These are phyloP conservation scores for Achaetomium macrosporum DNA, from an alignment of 2,329 filamentous ascomycete genomes.

Conservation along the genomic window DNA sequence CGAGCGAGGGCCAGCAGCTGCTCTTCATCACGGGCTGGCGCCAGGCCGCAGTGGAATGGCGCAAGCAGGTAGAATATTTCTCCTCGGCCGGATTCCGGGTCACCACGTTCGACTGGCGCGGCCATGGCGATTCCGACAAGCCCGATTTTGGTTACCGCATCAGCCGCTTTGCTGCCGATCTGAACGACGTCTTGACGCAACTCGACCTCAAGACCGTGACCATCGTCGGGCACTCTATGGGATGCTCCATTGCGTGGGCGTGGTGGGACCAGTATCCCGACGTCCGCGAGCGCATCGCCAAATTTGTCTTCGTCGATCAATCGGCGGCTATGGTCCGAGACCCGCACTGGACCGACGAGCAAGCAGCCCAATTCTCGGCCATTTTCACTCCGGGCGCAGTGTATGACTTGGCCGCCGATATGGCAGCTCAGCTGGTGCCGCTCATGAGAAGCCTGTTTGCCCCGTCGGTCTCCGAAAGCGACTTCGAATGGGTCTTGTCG, in stretches of 20 bases:
- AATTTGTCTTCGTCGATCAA: constrained; percentile 31
- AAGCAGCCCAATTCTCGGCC: constrained; percentile 20
- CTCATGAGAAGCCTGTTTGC: not conserved
- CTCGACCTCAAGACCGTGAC: constrained; percentile 29
- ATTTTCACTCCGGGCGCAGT: constrained; percentile 19
- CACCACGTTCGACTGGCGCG: constrained; percentile 30
- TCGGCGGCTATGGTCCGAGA: constrained; percentile 24
- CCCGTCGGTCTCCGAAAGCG: constrained; percentile 18
- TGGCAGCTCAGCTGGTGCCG: not conserved
- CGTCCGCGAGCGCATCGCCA: constrained; percentile 21
- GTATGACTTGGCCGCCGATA: constrained; percentile 17
- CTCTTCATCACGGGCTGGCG: constrained; percentile 31
- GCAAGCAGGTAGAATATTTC: constrained; percentile 29
- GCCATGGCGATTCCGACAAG: constrained; percentile 33
- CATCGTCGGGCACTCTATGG: constrained; percentile 34
- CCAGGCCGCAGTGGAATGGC: constrained; percentile 30
- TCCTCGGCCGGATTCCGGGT: constrained; percentile 25
- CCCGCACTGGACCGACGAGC: constrained; percentile 27
- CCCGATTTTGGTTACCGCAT: constrained; percentile 29
- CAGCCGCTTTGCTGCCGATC: constrained; percentile 27
- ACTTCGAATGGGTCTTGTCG: constrained; percentile 25
- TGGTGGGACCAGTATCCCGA: constrained; percentile 30
- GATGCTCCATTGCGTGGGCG: constrained; percentile 30
- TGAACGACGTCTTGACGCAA: constrained; percentile 25
- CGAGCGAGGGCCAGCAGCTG: constrained; percentile 23